Percentiles rank a stretch among this genome's conserved stretches.
Evolutionary conservation across 2,329 filamentous ascomycete genomes (phyloP).

Genomic region (Botrytis squamosa): DNA sequence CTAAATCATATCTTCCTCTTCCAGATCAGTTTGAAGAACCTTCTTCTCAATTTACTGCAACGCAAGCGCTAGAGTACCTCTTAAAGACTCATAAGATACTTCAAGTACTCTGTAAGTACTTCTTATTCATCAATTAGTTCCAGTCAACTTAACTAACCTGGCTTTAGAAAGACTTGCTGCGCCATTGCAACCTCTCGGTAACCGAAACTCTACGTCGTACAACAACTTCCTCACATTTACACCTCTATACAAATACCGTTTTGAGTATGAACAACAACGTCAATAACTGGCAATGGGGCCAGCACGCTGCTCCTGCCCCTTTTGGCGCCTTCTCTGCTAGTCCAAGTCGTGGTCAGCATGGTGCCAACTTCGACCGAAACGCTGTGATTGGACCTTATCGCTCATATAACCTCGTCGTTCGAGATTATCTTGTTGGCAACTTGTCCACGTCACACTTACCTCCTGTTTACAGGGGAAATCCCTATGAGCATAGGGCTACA

Average conservation of each 20-base stretch:
- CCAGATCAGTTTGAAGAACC: not conserved
- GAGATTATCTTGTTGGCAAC: not conserved
- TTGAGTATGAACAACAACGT: not conserved
- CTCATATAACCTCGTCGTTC: not conserved
- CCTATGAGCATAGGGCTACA: not conserved
- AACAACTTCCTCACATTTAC: not conserved
- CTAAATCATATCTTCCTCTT: not conserved
- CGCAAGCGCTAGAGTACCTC: not conserved
- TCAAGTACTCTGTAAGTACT: not conserved
- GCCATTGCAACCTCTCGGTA: not conserved
- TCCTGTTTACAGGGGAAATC: not conserved
- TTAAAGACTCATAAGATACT: not conserved
- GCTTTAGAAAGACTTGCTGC: not conserved
- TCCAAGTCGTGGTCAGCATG: not conserved
- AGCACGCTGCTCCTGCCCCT: not conserved
- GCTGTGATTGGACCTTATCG: not conserved
- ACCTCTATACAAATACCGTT: too few relatives aligned
- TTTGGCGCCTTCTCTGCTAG: not conserved
- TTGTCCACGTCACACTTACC: too few relatives aligned
- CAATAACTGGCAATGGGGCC: not conserved
- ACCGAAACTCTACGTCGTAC: not conserved
- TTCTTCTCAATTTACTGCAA: not conserved
- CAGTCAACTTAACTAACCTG: not conserved
- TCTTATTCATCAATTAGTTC: not conserved
- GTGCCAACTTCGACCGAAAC: not conserved